A percentile compares a stretch with the other conserved stretches of the same genome.
These are phyloP conservation scores for Saccharomyces pastorianus DNA, from an alignment of 1,139 yeast genomes.

Conservation along the genomic window DNA sequence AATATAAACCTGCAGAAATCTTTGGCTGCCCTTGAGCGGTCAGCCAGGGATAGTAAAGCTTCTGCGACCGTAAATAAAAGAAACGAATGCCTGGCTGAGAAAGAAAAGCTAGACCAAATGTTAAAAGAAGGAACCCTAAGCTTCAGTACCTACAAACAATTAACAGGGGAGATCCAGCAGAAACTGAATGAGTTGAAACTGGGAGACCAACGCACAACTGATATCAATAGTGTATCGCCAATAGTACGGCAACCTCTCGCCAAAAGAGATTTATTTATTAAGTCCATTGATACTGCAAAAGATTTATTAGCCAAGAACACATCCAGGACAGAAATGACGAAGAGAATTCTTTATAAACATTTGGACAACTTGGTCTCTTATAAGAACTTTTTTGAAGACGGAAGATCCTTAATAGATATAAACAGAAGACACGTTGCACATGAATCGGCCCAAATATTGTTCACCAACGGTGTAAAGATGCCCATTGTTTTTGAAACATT, in stretches of 20 bases:
- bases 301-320: constrained; percentile 16
- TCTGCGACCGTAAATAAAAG: constrained; percentile 13
- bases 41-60: constrained; percentile 7
- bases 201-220: constrained; percentile 1
- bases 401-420: constrained; percentile 8
- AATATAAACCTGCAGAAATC: constrained; percentile 14
- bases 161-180: constrained; percentile 11
- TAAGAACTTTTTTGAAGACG: constrained; percentile 17
- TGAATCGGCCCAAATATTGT: constrained; percentile 21
- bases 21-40: constrained; percentile 13
- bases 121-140: constrained; percentile 13
- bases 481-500: constrained; percentile 24
- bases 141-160: constrained; percentile 5
- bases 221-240: background rate
- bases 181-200: constrained; percentile 13
- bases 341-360: constrained; percentile 14
- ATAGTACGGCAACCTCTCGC: constrained; percentile 1
- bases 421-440: constrained; percentile 11
- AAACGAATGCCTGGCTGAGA: constrained; percentile 13
- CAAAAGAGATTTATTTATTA: constrained; percentile 13
- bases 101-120: constrained; percentile 13
- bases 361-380: constrained; percentile 15
- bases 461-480: constrained; percentile 28
- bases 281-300: constrained; percentile 21
- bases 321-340: constrained; percentile 18